Percentiles rank a stretch among this genome's conserved stretches.
These are phyloP conservation scores for Saururus chinensis DNA, from an alignment of 164 flowering plant genomes.

Conservation along the genomic window DNA sequence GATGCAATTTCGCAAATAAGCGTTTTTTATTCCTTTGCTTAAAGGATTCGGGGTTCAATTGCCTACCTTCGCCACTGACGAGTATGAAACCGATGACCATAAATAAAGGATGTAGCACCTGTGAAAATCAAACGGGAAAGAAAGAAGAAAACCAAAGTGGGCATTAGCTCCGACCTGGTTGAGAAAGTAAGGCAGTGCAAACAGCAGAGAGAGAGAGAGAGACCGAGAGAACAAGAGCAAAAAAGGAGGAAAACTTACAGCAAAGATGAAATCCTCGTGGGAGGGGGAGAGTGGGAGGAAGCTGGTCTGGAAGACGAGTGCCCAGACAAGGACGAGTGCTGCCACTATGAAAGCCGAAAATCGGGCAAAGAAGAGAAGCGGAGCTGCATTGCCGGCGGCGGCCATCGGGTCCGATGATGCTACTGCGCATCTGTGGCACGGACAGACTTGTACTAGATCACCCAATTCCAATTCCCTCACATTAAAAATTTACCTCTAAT, in stretches of 20 bases:
- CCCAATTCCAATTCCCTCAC: too few relatives aligned
- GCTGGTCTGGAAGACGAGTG: constrained; percentile 47
- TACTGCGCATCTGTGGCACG: too few relatives aligned
- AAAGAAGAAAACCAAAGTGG: too few relatives aligned
- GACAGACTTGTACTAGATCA: too few relatives aligned
- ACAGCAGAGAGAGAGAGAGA: background rate
- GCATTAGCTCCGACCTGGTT: too few relatives aligned
- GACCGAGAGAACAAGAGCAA: background rate
- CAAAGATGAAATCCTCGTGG: constrained; percentile 38
- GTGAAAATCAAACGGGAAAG: too few relatives aligned
- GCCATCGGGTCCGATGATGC: constrained; percentile 4
- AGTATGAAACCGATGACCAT: constrained; percentile 94
- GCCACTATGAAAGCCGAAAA: constrained; percentile 51
- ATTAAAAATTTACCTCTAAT: too few relatives aligned
- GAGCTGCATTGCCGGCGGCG: constrained; percentile 12
- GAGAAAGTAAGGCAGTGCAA: background rate
- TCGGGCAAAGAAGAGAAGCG: constrained; percentile 56
- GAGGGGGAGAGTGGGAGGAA: constrained; percentile 40
- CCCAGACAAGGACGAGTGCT: constrained; percentile 55
- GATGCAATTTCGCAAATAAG: too few relatives aligned
- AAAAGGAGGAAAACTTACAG: constrained; percentile 3
- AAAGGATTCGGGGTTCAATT: background rate
- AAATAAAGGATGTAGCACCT: constrained; percentile 79
- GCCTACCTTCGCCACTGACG: constrained; percentile 91
- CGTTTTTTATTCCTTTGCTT: too few relatives aligned